These are phyloP conservation scores for Zangia roseola DNA, from an alignment of 768 basidiomycete genomes.

Conservation along the genomic window DNA sequence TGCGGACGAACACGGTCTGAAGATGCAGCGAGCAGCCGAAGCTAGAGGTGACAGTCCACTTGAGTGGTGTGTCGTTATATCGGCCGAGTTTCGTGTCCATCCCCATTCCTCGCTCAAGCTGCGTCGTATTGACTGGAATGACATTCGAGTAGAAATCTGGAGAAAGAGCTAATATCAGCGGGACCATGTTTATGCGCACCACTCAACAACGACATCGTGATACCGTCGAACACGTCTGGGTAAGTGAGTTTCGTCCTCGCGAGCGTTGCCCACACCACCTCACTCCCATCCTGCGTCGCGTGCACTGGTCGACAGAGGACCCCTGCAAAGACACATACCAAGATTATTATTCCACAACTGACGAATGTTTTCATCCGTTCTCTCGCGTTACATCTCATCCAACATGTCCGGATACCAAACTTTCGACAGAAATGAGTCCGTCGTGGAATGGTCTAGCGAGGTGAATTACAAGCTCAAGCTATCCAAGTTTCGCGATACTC, in stretches of 20 bases:
- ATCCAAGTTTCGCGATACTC: conserved; percentile 55
- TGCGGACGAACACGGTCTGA: conserved; percentile 90
- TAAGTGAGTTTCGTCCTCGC: conserved; percentile 53
- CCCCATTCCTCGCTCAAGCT: background rate
- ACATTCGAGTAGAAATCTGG: conserved; percentile 53
- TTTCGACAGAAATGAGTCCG: conserved; percentile 77
- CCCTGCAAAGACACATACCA: conserved; percentile 79
- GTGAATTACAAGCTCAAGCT: conserved; percentile 89
- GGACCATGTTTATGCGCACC: conserved; percentile 78
- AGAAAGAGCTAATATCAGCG: conserved; percentile 58
- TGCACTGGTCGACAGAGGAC: conserved; percentile 54
- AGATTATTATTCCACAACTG: conserved; percentile 91
- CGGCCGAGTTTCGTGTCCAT: conserved; percentile 72
- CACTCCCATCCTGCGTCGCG: conserved; percentile 36
- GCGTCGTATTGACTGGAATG: background rate
- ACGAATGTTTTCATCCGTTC: conserved; percentile 79
- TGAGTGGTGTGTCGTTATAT: conserved; percentile 72
- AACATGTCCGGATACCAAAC: conserved; percentile 21
- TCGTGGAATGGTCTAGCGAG: conserved; percentile 81
- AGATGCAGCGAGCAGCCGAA: conserved; percentile 84
- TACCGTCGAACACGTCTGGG: conserved; percentile 81
- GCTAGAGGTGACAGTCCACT: conserved; percentile 50
- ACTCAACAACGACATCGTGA: conserved; percentile 59
- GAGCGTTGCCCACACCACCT: background rate
- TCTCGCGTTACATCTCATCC: conserved; percentile 25